These are phyloP conservation scores for Ceriops tagal DNA, from an alignment of 345 rosid genomes.

Conservation along the genomic window DNA sequence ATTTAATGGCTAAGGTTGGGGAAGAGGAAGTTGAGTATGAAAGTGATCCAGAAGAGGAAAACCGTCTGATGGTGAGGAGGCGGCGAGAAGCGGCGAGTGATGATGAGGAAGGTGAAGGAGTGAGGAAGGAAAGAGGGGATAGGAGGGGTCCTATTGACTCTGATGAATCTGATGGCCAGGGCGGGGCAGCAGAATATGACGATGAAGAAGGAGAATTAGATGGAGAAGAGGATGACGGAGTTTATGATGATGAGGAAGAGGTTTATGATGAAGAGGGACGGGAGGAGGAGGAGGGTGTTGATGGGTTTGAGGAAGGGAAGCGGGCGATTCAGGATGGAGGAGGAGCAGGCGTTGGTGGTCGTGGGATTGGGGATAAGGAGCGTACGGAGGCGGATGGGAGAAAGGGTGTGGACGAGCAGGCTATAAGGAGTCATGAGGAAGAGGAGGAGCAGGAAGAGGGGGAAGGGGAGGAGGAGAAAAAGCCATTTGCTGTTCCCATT, in stretches of 20 bases:
- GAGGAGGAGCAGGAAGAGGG: slow-evolving; percentile 37
- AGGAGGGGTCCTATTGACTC: slow-evolving; percentile 45
- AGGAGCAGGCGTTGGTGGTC: slow-evolving; percentile 5
- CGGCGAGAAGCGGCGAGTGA: slow-evolving; percentile 78
- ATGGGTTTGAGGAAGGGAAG: slow-evolving; percentile 23
- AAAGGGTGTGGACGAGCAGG: slow-evolving; percentile 23
- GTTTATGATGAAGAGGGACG: slow-evolving; percentile 40
- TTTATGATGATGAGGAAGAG: slow-evolving; percentile 34
- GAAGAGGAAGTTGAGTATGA: slow-evolving; percentile 63
- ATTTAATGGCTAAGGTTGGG: slow-evolving; percentile 44
- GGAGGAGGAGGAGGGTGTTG: slow-evolving; percentile 21
- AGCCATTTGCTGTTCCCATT: slow-evolving; percentile 89
- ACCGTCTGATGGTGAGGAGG: slow-evolving; percentile 58
- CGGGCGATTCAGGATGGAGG: slow-evolving; percentile 28
- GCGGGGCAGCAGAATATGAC: slow-evolving; percentile 58
- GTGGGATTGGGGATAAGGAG: slow-evolving; percentile 9
- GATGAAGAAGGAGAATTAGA: slow-evolving; percentile 42
- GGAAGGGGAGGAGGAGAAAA: slow-evolving; percentile 55
- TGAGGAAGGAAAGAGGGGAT: slow-evolving; percentile 30
- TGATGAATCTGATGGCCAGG: slow-evolving; percentile 68
- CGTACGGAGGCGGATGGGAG: slow-evolving; percentile 21
- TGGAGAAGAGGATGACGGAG: slow-evolving; percentile 34
- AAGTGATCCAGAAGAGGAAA: slow-evolving; percentile 86
- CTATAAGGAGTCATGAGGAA: slow-evolving; percentile 15
- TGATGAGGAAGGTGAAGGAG: slow-evolving; percentile 56